Evolutionary conservation across 2,329 filamentous ascomycete genomes (phyloP), one percentile per base, ranked within the genome.

Genomic region (Zymoseptoria brevis): DNA sequence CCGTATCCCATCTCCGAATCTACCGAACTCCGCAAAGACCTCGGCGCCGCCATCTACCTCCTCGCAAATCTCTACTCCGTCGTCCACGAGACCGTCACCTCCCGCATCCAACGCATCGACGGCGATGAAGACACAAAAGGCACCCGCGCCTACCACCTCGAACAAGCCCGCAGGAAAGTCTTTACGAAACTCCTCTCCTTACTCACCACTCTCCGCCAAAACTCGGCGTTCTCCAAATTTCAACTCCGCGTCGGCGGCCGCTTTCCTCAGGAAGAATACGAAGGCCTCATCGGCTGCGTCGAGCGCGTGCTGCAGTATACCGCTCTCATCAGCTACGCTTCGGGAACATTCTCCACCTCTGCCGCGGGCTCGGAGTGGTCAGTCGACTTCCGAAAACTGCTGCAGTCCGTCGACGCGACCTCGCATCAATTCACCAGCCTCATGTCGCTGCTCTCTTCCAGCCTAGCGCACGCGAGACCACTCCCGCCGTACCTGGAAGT

Each of bases 1-100:
- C 88, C 88, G 0, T 87, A 82, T 62, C 87, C 88, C 0, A 79
- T 89, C 50, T 87, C 86, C 0, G 88, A 90, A 66, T 83, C 87
- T 54, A 84, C 84, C 1, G 83, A 84, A 66, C 78, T 92, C 6
- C 81, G 88, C 8, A 83, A 83, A 64, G 86, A 87, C 62, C 76
- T 91, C 1, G 87, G 87, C 3, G 82, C 82, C 0, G 83, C 86
- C 0, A 75, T 91, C 3, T 90, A 89, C 70, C 77, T 90, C 5
- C 78, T 90, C 3, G 87, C 87, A 1, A 90, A 89, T 67, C 87
- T 87, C 71, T 89, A 89, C 68, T 85, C 82, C 4, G 81, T 87
- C 60, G 83, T 89, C 57, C 83, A 88, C 67, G 84, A 87, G 59
- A 88, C 87, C 0, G 79, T 90, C 45, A 78, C 79, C 57, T 76